Percentiles rank a stretch among this genome's conserved stretches.
phyloP scores from a whole-genome alignment of 176 grass and related monocot species.

The Oryza rufipogon region DNA sequence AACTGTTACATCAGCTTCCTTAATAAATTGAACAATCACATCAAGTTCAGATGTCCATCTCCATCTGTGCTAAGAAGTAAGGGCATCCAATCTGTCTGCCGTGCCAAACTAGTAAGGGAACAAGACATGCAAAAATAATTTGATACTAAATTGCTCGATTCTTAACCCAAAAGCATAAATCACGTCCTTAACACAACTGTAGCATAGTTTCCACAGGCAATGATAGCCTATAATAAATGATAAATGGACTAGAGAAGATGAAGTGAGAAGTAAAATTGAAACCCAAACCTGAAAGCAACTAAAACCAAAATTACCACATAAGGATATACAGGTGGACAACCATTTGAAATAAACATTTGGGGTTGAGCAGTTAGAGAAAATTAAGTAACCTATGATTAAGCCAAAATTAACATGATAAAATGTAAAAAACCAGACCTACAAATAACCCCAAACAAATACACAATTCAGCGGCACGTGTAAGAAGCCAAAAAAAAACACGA shows the following conservation, averaged over 20 bases:
- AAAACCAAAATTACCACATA: conserved; percentile 7
- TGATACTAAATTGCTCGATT: background rate
- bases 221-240: background rate
- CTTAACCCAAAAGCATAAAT: background rate
- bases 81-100: background rate
- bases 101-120: background rate
- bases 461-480: background rate
- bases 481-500: conserved; percentile 9
- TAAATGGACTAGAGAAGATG: background rate
- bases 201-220: background rate
- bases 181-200: background rate
- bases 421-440: background rate
- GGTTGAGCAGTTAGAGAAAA: background rate
- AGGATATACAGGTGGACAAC: background rate
- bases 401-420: conserved; percentile 13
- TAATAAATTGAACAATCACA: background rate
- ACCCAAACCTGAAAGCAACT: background rate
- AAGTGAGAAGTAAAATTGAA: background rate
- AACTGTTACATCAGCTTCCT: conserved; percentile 2
- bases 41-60: conserved; percentile 7
- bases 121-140: conserved; percentile 16
- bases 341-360: conserved; percentile 15
- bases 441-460: background rate
- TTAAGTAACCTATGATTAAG: background rate
- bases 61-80: conserved; percentile 13